phyloP scores from a whole-genome alignment of 768 basidiomycete species.

The Pisolithus marmoratus region DNA sequence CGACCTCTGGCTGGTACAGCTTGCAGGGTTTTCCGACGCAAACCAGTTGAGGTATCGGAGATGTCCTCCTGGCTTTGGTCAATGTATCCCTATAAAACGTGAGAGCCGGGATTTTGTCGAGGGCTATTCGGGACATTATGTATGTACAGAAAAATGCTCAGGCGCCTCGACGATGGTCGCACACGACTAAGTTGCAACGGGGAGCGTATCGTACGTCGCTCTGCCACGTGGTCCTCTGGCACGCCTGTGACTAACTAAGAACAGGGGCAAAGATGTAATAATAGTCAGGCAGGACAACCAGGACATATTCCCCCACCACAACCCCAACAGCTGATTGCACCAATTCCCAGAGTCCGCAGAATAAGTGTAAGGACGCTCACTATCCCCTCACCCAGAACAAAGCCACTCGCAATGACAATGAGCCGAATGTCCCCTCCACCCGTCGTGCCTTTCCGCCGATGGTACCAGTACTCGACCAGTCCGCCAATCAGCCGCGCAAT shows the following conservation, averaged over 20 bases:
- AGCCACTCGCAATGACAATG: constrained; percentile 89
- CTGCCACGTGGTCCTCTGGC: constrained; percentile 1
- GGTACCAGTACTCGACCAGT: constrained; percentile 67
- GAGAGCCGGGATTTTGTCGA: constrained; percentile 67
- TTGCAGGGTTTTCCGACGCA: constrained; percentile 79
- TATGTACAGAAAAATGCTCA: background rate
- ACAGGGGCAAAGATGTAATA: too few species aligned
- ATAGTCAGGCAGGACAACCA: constrained; percentile 46
- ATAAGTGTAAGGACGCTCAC: constrained; percentile 75
- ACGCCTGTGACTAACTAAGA: too few species aligned
- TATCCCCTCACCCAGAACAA: constrained; percentile 93
- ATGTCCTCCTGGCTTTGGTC: constrained; percentile 63
- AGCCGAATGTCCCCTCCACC: constrained; percentile 61
- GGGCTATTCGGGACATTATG: constrained; percentile 62
- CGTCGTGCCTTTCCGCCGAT: constrained; percentile 41
- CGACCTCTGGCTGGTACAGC: constrained; percentile 74
- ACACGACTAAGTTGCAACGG: background rate
- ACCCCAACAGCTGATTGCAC: constrained; percentile 79
- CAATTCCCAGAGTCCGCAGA: constrained; percentile 69
- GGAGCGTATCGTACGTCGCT: background rate
- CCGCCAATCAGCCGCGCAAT: constrained; percentile 89
- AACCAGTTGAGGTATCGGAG: constrained; percentile 69
- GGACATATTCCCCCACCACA: constrained; percentile 73
- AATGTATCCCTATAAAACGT: constrained; percentile 68
- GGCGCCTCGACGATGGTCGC: background rate